phyloP scores from a whole-genome alignment of 2,329 filamentous ascomycete species.

The Xylariaceae sp. region DNA sequence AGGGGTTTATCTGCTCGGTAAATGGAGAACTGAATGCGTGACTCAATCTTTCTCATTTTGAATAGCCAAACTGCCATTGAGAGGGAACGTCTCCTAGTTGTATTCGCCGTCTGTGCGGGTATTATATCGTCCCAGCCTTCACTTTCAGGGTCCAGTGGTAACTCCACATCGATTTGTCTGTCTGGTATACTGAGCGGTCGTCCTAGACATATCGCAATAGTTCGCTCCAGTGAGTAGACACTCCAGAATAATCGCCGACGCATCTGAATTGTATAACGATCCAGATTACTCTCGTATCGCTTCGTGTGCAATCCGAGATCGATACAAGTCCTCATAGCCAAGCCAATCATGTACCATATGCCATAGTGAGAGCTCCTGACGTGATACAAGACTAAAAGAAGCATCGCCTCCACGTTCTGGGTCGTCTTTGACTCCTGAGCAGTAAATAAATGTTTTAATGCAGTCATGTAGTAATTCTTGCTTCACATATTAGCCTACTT shows the following conservation, averaged over 20 bases:
- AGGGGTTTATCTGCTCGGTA: slow-evolving; percentile 57
- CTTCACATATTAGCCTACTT: slow-evolving; percentile 20
- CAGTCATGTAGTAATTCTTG: slow-evolving; percentile 56
- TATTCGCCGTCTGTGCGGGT: background rate
- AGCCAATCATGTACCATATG: slow-evolving; percentile 61
- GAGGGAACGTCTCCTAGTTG: slow-evolving; percentile 37
- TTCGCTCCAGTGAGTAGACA: slow-evolving; percentile 57
- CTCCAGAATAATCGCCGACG: slow-evolving; percentile 59
- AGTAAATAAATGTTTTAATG: slow-evolving; percentile 55
- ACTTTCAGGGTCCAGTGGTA: slow-evolving; percentile 48
- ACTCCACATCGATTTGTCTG: slow-evolving; percentile 56
- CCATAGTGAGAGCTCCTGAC: slow-evolving; percentile 58
- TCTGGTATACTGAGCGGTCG: slow-evolving; percentile 58
- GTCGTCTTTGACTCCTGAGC: slow-evolving; percentile 56
- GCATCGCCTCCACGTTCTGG: slow-evolving; percentile 60
- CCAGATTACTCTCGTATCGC: slow-evolving; percentile 50
- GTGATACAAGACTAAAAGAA: slow-evolving; percentile 58
- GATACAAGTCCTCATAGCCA: slow-evolving; percentile 60
- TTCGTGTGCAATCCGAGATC: slow-evolving; percentile 58
- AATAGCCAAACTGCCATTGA: slow-evolving; percentile 53
- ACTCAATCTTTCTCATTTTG: slow-evolving; percentile 54
- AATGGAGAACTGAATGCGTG: slow-evolving; percentile 58
- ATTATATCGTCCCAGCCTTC: slow-evolving; percentile 20
- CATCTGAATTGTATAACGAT: slow-evolving; percentile 52
- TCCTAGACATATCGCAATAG: slow-evolving; percentile 57